Base-by-base conservation (phyloP, 805 yeast genomes). In the Candida stauntonica region DNA sequence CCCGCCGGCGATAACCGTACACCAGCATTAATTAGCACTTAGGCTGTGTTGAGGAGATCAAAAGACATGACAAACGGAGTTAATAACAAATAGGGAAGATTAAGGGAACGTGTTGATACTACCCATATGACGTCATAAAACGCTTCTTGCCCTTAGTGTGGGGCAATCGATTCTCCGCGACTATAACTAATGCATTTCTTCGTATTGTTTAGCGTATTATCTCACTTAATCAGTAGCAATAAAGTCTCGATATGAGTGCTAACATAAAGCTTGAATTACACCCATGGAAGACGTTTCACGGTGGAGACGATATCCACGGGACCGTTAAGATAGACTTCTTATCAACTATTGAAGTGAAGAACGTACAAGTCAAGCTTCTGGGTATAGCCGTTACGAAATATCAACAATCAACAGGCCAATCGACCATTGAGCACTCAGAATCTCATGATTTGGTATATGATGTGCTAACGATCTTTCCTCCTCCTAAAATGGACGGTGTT, bases 381-480 rank as follows among this genome's bases (percentile, higher is more conserved):
- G 42, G 42, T 4, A 11, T 35, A 3, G 16, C 38, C 15, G 3
- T 17, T 11, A 39, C 42, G 3, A 18, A 16, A 8, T 30, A 20
- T 18, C 11, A 7, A 13, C 33, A 21, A 24, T 9, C n/a, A 11
- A 18, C 30, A 3, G 38, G 38, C 4, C 29, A 39, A 14, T 5
- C 18, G 2, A 7, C 29, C 3, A 27, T 26, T 27, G 15, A 5
- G 12, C 24, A 29, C 17, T 7, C 23, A 9, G 41, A 41, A 30
- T 11, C 8, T 8, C 44, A 41, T 24, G 29, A 33, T 30, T 26
- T 36, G 7, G 35, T 41, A 13, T 30, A 36, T 24, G 42, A 39
- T 26, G 38, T 31, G 17, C 5, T 24, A 17, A 39, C 42, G 11
- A 15, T 39, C 24, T 39, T 39, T 33, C 42, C 42, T 5, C 38